Evolutionary conservation across 345 rosid genomes (phyloP).

Genomic region (Cardiospermum halicacabum): DNA sequence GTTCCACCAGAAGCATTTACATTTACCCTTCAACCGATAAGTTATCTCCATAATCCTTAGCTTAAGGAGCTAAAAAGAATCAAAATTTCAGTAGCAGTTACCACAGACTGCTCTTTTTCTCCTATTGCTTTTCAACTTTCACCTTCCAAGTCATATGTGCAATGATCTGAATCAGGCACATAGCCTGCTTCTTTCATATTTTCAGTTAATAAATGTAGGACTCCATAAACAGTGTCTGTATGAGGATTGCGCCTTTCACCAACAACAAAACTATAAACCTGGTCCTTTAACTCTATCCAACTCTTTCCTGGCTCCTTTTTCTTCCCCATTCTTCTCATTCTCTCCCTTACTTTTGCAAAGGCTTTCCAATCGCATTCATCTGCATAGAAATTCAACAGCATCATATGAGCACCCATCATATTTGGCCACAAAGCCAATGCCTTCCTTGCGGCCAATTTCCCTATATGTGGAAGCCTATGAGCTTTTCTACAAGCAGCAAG

Average conservation of each 20-base stretch:
- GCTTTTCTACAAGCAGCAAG: slow-evolving; percentile 85
- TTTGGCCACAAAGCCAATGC: slow-evolving; percentile 58
- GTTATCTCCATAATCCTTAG: slow-evolving; percentile 1
- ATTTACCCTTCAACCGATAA: background rate
- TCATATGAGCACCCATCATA: slow-evolving; percentile 59
- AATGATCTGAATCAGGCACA: slow-evolving; percentile 39
- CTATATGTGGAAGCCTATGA: slow-evolving; percentile 42
- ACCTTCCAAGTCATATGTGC: slow-evolving; percentile 40
- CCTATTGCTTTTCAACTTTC: slow-evolving; percentile 22
- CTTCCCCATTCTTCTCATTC: slow-evolving; percentile 49
- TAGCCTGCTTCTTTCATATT: slow-evolving; percentile 58
- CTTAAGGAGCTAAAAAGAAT: background rate
- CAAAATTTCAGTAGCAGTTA: background rate
- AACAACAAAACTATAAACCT: slow-evolving; percentile 56
- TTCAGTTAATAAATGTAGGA: slow-evolving; percentile 40
- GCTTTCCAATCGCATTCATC: slow-evolving; percentile 78
- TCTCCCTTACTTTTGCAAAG: slow-evolving; percentile 57
- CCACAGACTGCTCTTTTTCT: background rate
- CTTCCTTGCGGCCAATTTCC: slow-evolving; percentile 61
- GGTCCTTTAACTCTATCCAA: slow-evolving; percentile 69
- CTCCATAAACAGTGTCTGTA: slow-evolving; percentile 33
- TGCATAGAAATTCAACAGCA: slow-evolving; percentile 71
- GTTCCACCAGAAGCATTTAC: background rate
- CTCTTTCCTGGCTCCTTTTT: slow-evolving; percentile 84
- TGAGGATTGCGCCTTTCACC: slow-evolving; percentile 42